Evolutionary conservation across 2,329 filamentous ascomycete species (phyloP).

Genomic region (Helotiales sp.): DNA sequence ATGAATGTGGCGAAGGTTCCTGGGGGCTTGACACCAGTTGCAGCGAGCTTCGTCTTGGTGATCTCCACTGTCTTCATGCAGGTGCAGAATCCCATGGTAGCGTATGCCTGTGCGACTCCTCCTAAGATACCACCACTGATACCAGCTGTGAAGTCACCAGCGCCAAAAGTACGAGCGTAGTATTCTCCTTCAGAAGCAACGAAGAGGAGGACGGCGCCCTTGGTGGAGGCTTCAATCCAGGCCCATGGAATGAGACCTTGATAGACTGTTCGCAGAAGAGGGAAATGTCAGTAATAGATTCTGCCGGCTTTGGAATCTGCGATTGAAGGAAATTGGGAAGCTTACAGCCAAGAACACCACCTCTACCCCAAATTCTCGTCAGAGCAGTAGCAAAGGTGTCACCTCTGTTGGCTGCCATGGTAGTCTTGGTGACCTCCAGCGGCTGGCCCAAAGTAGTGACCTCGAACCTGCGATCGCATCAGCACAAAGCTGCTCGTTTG

Average conservation of each 20-base stretch:
- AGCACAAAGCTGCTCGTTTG: background rate
- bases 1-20: slow-evolving; percentile 95
- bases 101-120: slow-evolving; percentile 96
- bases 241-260: slow-evolving; percentile 99
- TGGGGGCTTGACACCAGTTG: slow-evolving; percentile 80
- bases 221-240: slow-evolving; percentile 99
- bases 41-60: slow-evolving; percentile 94
- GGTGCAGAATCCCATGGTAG: slow-evolving; percentile 99
- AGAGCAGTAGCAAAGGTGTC: slow-evolving; percentile 86
- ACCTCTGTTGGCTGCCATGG: slow-evolving; percentile 95
- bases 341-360: slow-evolving; percentile 93
- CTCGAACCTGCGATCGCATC: slow-evolving; percentile 39
- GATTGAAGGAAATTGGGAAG: slow-evolving; percentile 37
- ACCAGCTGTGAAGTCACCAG: slow-evolving; percentile 83
- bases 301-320: background rate
- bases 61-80: slow-evolving; percentile 99
- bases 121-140: slow-evolving; percentile 91
- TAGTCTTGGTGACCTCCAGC: slow-evolving; percentile 98
- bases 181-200: slow-evolving; percentile 98
- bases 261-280: slow-evolving; percentile 70
- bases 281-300: slow-evolving; percentile 35
- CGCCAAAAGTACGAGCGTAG: slow-evolving; percentile 83
- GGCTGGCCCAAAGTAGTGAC: slow-evolving; percentile 73
- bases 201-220: slow-evolving; percentile 98
- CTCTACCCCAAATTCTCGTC: slow-evolving; percentile 87